Evolutionary conservation across 2,329 filamentous ascomycete species (phyloP).

Genomic region (Neofusicoccum kwambonambiense): DNA sequence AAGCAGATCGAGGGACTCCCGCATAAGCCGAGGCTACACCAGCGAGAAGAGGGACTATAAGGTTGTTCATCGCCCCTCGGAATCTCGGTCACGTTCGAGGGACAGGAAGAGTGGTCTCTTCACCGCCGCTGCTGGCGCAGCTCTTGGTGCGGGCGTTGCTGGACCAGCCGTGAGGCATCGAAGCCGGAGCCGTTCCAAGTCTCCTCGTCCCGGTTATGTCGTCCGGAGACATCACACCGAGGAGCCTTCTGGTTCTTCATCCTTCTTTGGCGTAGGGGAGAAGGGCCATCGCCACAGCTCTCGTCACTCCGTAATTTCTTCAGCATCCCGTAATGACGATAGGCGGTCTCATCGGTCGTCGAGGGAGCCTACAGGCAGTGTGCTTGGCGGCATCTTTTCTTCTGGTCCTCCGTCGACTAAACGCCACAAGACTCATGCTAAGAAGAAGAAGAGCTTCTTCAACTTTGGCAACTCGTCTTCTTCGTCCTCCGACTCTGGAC

Average conservation of each 20-base stretch:
- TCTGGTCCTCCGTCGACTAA: constrained; percentile 45
- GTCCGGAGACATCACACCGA: constrained; percentile 33
- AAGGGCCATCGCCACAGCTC: constrained; percentile 2
- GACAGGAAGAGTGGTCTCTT: constrained; percentile 36
- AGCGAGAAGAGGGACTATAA: constrained; percentile 37
- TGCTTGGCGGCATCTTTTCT: constrained; percentile 57
- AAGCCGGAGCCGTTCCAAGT: constrained; percentile 31
- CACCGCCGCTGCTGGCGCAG: constrained; percentile 39
- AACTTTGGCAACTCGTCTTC: constrained; percentile 49
- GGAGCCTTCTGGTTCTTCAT: constrained; percentile 24
- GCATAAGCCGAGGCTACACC: constrained; percentile 32
- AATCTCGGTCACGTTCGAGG: constrained; percentile 45
- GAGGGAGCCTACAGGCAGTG: constrained; percentile 23
- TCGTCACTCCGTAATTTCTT: constrained; percentile 2
- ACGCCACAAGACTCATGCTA: constrained; percentile 31
- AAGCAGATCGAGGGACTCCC: constrained; percentile 36
- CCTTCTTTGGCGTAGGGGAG: constrained; percentile 8
- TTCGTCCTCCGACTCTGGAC: constrained; percentile 45
- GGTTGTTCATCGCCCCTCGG: constrained; percentile 31
- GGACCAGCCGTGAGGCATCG: constrained; percentile 28
- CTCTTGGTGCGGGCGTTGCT: constrained; percentile 40
- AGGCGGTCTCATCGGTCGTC: constrained; percentile 26
- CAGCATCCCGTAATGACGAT: not conserved
- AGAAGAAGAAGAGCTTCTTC: constrained; percentile 49
- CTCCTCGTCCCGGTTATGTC: constrained; percentile 32